Percentiles rank a stretch among this genome's conserved stretches.
These are phyloP conservation scores for Teratosphaeria pseudoeucalypti DNA, from an alignment of 2,329 filamentous ascomycete genomes.

Conservation along the genomic window DNA sequence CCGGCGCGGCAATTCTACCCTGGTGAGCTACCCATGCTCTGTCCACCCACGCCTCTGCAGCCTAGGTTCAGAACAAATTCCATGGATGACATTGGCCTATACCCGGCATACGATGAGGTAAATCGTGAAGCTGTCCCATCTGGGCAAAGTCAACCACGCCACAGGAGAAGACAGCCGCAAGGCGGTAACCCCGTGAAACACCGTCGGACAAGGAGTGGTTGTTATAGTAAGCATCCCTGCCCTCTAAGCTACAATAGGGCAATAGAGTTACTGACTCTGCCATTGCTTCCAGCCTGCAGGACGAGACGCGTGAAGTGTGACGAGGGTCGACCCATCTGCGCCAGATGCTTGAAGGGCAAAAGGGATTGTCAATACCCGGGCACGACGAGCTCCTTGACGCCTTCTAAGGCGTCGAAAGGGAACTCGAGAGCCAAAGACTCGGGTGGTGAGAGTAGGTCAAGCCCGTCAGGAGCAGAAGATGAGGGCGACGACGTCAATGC, in stretches of 20 bases:
- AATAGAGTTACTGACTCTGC: neutral
- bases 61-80: constrained; percentile 14
- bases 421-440: constrained; percentile 35
- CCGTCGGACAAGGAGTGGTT: constrained; percentile 83
- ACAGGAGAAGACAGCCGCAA: constrained; percentile 18
- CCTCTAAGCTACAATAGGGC: constrained; percentile 52
- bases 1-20: constrained; percentile 23
- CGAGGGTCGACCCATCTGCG: constrained; percentile 76
- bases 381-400: constrained; percentile 44
- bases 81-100: constrained; percentile 23
- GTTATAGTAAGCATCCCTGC: constrained; percentile 75
- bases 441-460: constrained; percentile 37
- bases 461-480: constrained; percentile 37
- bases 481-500: constrained; percentile 35
- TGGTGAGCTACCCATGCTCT: constrained; percentile 18
- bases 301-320: constrained; percentile 56
- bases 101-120: constrained; percentile 23
- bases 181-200: constrained; percentile 73
- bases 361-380: constrained; percentile 88
- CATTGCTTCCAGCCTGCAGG: neutral
- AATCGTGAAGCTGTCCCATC: constrained; percentile 16
- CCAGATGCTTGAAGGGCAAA: constrained; percentile 81
- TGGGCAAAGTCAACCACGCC: constrained; percentile 13
- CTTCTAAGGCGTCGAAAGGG: constrained; percentile 34
- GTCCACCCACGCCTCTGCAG: constrained; percentile 20